These are phyloP conservation scores for Borealophlyctis nickersoniae DNA, from an alignment of 192 early-diverging fungal species.

Conservation along the genomic window DNA sequence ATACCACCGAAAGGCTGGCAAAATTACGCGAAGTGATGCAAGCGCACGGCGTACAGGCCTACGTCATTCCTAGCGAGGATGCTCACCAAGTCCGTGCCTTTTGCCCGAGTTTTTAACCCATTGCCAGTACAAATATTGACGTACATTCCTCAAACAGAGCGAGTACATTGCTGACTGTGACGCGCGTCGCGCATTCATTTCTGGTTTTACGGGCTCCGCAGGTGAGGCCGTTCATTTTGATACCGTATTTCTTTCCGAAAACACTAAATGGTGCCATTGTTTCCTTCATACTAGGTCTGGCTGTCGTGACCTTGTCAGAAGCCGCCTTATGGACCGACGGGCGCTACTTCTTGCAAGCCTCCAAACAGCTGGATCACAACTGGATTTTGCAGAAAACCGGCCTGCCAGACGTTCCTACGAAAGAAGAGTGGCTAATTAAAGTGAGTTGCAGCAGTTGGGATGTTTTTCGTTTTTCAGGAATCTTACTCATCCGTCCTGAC, in stretches of 20 bases:
- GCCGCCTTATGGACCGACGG: conserved; percentile 96
- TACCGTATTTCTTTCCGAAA: neutral
- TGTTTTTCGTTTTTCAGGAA: neutral
- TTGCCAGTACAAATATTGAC: neutral
- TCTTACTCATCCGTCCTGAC: neutral
- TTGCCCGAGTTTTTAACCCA: no score
- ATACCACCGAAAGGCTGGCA: conserved; percentile 54
- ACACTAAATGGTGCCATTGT: no score
- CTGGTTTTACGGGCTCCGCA: conserved; percentile 97
- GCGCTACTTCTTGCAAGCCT: conserved; percentile 95
- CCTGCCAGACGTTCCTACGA: conserved; percentile 78
- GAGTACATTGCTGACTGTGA: conserved; percentile 93
- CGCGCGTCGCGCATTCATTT: conserved; percentile 84
- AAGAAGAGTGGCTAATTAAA: conserved; percentile 83
- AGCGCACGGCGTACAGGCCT: conserved; percentile 32
- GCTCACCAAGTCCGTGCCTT: conserved; percentile 88
- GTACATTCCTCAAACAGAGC: no score
- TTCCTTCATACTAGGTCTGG: conserved; percentile 53
- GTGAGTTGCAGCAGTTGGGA: neutral
- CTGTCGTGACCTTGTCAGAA: conserved; percentile 73
- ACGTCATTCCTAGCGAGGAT: conserved; percentile 92
- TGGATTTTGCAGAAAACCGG: conserved; percentile 96
- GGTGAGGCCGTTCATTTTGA: no score
- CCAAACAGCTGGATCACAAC: conserved; percentile 83
- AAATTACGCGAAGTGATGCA: conserved; percentile 62